Evolutionary conservation across 169 alveolate genomes (phyloP).

Genomic region (Sarcocystis neurona): DNA sequence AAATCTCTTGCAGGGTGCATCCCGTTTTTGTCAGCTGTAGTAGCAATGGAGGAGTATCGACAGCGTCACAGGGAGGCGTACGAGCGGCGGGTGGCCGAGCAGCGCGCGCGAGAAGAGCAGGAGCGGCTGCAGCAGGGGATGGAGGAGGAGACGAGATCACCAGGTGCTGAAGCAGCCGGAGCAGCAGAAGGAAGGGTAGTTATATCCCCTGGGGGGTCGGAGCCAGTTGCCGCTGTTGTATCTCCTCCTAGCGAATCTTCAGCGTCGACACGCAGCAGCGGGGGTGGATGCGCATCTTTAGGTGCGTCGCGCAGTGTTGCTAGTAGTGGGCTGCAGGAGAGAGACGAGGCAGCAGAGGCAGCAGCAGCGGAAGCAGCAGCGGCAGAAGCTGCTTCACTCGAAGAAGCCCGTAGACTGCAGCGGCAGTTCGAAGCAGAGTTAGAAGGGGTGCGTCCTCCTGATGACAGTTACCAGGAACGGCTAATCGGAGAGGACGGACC

Average conservation of each 20-base stretch:
- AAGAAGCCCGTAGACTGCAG: constrained; percentile 20
- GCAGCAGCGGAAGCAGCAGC: neutral
- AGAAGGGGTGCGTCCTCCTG: constrained; percentile 4
- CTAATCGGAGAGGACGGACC: neutral
- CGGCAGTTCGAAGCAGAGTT: constrained; percentile 7
- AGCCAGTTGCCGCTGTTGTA: too few relatives aligned
- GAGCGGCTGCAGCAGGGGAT: neutral
- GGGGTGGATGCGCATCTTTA: too few relatives aligned
- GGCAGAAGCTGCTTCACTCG: neutral
- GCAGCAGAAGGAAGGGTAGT: too few relatives aligned
- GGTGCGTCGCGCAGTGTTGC: too few relatives aligned
- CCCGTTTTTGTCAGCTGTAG: neutral
- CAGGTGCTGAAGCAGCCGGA: neutral
- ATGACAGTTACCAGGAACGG: neutral
- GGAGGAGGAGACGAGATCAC: neutral
- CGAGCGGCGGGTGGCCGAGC: constrained; percentile 16
- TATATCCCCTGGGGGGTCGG: too few relatives aligned
- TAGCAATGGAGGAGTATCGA: neutral
- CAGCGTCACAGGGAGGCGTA: constrained; percentile 28
- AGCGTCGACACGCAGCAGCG: too few relatives aligned
- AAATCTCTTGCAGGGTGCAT: too few relatives aligned
- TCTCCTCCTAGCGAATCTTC: too few relatives aligned
- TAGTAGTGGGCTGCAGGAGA: too few relatives aligned
- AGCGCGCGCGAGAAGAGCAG: neutral
- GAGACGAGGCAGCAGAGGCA: neutral